Percentiles rank a stretch among this genome's conserved stretches.
phyloP scores from a whole-genome alignment of 2,329 filamentous ascomycete genomes.

The Penicillium concentricum region DNA sequence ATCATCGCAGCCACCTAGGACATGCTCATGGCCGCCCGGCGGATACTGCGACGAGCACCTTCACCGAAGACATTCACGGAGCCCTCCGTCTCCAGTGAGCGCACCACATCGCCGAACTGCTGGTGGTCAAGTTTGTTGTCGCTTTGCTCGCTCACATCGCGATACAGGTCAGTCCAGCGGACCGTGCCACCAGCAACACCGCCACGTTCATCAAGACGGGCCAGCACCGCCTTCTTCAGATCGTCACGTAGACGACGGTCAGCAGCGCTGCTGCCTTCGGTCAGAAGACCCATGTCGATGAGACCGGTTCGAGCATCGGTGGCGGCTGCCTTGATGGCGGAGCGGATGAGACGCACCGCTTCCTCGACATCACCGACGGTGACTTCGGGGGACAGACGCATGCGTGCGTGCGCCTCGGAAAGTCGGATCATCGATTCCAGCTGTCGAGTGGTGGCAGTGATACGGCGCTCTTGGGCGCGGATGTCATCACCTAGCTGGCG shows the following conservation, averaged over 20 bases:
- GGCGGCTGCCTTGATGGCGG: slow-evolving; percentile 93
- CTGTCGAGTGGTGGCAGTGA: slow-evolving; percentile 95
- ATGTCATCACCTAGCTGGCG: slow-evolving; percentile 87
- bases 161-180: slow-evolving; percentile 74
- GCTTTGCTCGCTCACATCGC: slow-evolving; percentile 69
- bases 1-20: slow-evolving; percentile 12
- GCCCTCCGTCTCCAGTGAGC: slow-evolving; percentile 80
- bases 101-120: slow-evolving; percentile 81
- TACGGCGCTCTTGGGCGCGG: slow-evolving; percentile 86
- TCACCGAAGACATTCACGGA: slow-evolving; percentile 78
- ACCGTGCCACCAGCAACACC: slow-evolving; percentile 64
- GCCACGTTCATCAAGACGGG: slow-evolving; percentile 77
- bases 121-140: slow-evolving; percentile 67
- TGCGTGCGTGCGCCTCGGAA: slow-evolving; percentile 93
- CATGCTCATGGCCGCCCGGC: slow-evolving; percentile 50
- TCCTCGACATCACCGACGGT: slow-evolving; percentile 81
- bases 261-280: slow-evolving; percentile 87
- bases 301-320: slow-evolving; percentile 86
- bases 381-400: slow-evolving; percentile 78
- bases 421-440: slow-evolving; percentile 98
- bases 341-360: slow-evolving; percentile 88
- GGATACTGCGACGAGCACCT: slow-evolving; percentile 76
- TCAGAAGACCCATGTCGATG: slow-evolving; percentile 95
- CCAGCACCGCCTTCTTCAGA: slow-evolving; percentile 74
- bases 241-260: slow-evolving; percentile 81